Evolutionary conservation across 345 rosid genomes (phyloP).

Genomic region (Zanthoxylum bungeanum): DNA sequence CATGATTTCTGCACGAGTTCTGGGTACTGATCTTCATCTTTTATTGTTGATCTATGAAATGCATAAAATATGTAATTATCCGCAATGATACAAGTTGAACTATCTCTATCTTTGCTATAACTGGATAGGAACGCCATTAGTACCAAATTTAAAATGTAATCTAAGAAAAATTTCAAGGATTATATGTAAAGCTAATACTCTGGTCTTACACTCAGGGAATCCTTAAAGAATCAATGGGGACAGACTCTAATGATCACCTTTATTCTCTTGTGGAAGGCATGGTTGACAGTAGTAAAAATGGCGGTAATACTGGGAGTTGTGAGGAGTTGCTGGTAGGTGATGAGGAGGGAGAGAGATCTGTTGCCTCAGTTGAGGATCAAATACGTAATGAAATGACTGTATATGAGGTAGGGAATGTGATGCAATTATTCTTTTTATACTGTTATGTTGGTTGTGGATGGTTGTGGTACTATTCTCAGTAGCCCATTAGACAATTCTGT

Average conservation of each 20-base stretch:
- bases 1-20: background rate
- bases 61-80: background rate
- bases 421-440: constrained; percentile 2
- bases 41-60: background rate
- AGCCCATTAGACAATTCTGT: background rate
- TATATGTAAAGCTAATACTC: constrained; percentile 9
- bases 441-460: background rate
- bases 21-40: background rate
- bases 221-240: constrained; percentile 62
- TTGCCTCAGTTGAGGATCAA: constrained; percentile 86
- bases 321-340: constrained; percentile 73
- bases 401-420: constrained; percentile 60
- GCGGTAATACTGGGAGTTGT: constrained; percentile 35
- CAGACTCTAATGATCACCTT: constrained; percentile 40
- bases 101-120: constrained; percentile 1
- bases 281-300: constrained; percentile 54
- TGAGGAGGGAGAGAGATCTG: constrained; percentile 73
- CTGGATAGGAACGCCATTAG: constrained; percentile 1
- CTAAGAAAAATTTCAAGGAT: background rate
- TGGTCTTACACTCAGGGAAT: constrained; percentile 58
- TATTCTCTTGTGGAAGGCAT: constrained; percentile 68
- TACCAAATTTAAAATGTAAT: background rate
- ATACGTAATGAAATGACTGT: constrained; percentile 88
- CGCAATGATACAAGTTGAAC: background rate
- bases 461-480: background rate